Evolutionary conservation across 2,329 filamentous ascomycete species (phyloP).

Genomic region (Exophiala mesophila): DNA sequence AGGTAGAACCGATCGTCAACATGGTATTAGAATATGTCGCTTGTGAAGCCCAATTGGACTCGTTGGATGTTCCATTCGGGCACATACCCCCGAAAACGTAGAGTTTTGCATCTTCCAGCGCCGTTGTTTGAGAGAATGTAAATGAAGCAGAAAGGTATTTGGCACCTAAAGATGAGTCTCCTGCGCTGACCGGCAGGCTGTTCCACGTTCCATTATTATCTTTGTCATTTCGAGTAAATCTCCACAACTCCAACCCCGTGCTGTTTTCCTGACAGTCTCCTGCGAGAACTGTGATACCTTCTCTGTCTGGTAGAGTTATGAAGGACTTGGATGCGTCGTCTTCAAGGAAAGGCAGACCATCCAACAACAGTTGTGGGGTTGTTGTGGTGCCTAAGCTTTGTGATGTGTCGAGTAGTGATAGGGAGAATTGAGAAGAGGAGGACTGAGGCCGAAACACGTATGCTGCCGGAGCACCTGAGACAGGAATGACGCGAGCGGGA

Average conservation of each 20-base stretch:
- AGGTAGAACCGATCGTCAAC: constrained; percentile 57
- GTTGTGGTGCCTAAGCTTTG: constrained; percentile 48
- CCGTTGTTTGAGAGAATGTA: constrained; percentile 61
- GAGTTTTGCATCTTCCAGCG: constrained; percentile 48
- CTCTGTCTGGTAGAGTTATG: constrained; percentile 57
- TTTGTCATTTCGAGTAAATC: constrained; percentile 49
- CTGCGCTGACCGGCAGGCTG: constrained; percentile 36
- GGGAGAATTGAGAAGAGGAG: constrained; percentile 45
- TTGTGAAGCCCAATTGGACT: constrained; percentile 56
- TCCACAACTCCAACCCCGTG: constrained; percentile 60
- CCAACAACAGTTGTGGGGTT: constrained; percentile 35
- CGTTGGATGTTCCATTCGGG: constrained; percentile 38
- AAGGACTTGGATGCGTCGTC: constrained; percentile 53
- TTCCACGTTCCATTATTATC: constrained; percentile 52
- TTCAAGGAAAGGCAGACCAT: constrained; percentile 59
- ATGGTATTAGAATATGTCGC: constrained; percentile 79
- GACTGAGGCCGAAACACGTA: constrained; percentile 65
- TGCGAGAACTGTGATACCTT: constrained; percentile 67
- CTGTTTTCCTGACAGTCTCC: constrained; percentile 62
- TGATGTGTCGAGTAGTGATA: constrained; percentile 64
- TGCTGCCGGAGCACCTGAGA: constrained; percentile 50
- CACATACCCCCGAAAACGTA: constrained; percentile 94
- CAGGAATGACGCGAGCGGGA: constrained; percentile 65
- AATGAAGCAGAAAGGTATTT: constrained; percentile 59
- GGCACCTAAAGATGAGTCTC: constrained; percentile 38